Evolutionary conservation across 768 basidiomycete species (phyloP), one percentile per base, ranked within the genome.

Genomic region (Chalciporus piperatus): DNA sequence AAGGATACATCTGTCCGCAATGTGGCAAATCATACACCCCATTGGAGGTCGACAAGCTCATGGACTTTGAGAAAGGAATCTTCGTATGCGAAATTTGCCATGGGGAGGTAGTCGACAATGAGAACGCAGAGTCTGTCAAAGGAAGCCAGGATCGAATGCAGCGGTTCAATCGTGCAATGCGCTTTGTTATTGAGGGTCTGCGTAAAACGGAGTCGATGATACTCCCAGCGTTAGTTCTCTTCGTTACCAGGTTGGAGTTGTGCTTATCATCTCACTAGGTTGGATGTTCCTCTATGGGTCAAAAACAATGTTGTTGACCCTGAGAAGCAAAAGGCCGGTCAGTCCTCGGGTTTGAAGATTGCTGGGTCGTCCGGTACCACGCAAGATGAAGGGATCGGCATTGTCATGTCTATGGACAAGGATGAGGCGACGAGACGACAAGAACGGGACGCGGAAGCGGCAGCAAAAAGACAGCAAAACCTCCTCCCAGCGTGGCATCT

Each of bases 131-230:
- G 71, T 88, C 82, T 52, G 87, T 89, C 6, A 74, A 75, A 52
- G 91, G 90, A 10, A 91, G 86, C 60, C 89, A 96, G 71, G 96
- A 98, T 68, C 80, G 92, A 52, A 97, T 98, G 93, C 89, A 94
- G 70, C 76, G 92, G 56, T 94, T 98, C 69, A 96, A 97, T 68
- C 77, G 83, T 56, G 90, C 94, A 67, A 95, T 95, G 77, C 80
- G 86, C 28, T 88, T 87, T 61, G 83, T 98, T 41, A 80, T 87
- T 30, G 92, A 94, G 58, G 89, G 92, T 4, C 69, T 99, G 59
- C 86, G 92, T 62, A 88, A 85, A 67, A 91, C 92, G 54, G 96
- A 98, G 63, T 79, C 82, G 19, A 90, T 95, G 81, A 77, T 86
- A 28, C 71, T 96, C 40, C 92, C 92, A 41, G 84, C 83, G 87